Conservation (phyloP, 1,139 yeast species). For the Candida sp. region DNA sequence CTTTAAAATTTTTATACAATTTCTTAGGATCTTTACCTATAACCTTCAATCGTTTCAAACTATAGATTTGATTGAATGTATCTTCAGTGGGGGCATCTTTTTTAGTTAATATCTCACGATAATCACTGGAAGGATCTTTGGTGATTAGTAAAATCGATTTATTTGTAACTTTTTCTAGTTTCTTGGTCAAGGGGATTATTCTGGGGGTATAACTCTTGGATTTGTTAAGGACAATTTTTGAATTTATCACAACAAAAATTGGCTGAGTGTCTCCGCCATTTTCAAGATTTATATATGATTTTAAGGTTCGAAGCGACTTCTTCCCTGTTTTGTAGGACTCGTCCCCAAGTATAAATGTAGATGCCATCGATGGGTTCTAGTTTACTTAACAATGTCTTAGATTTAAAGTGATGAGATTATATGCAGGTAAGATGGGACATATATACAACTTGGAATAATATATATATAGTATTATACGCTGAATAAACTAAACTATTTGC, state of each 20-base stretch:
- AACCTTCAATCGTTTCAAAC: conserved; percentile 53
- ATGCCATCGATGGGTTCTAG: neutral
- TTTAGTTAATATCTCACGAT: conserved; percentile 42
- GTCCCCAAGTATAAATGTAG: conserved; percentile 19
- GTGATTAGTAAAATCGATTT: conserved; percentile 58
- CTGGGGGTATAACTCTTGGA: conserved; percentile 61
- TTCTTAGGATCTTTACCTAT: conserved; percentile 42
- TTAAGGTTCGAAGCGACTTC: conserved; percentile 15
- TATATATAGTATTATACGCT: no score
- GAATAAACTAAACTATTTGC: no score
- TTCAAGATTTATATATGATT: conserved; percentile 15
- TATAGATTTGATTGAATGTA: conserved; percentile 52
- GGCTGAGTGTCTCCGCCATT: conserved; percentile 8
- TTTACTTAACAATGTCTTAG: neutral
- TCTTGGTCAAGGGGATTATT: conserved; percentile 57
- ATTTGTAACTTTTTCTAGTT: conserved; percentile 43
- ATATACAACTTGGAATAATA: no score
- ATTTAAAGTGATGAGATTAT: conserved; percentile 3
- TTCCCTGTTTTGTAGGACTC: conserved; percentile 19
- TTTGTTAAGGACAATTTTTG: conserved; percentile 44
- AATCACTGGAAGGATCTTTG: conserved; percentile 62
- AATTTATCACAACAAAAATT: conserved; percentile 53
- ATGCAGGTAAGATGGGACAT: conserved; percentile 1
- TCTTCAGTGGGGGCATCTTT: conserved; percentile 57
- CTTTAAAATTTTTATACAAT: conserved; percentile 48